Evolutionary conservation across 805 yeast species (phyloP), one percentile per base, ranked within the genome.

Genomic region (Teunomyces pallodes): DNA sequence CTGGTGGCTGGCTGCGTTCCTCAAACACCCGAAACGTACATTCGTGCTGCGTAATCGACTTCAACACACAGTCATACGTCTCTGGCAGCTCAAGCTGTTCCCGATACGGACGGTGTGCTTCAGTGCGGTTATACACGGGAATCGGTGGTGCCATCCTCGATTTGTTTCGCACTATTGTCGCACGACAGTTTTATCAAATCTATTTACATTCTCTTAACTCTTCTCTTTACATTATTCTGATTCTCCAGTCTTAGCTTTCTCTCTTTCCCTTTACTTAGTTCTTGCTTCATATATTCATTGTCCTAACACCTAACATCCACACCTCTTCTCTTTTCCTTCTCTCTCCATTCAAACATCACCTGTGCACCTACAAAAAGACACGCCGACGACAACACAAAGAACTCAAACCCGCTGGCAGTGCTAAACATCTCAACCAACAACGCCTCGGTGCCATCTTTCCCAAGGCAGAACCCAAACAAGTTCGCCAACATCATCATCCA

Each of bases 401-500:
- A 86, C 17, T 69, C 67, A 35, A 87, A 61, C 0, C 98, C 98
- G 8, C 76, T 72, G 13, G 72, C 64, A 0, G 98, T 90, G 24
- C 79, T 73, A 57, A 90, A 80, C 80, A 92, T 83, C 46, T 84
- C 91, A 16, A 65, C 60, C 17, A 92, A 69, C 54, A 92, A 75
- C 36, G 76, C 72, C 26, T 75, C 55, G 26, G 91, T 83, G 1
- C 99, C 99, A 50, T 90, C 96, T 27, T 83, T 74, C 7, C 97
- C 98, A 30, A 94, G 75, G 58, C 97, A 94, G 66, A 94, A 94
- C 0, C 99, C 99, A 60, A 87, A 90, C 46, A 95, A 69, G 59
- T 94, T 94, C 12, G 98, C 98, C 54, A 90, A 78, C 90, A 94
- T 90, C 99, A 94, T 92, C 86, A 92, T 79, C 96, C 97, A 92